A percentile compares a stretch with the other conserved stretches of the same genome.
Evolutionary conservation across 495 filamentous ascomycete genomes (phyloP).

Genomic region (Trypethelium eluteriae): DNA sequence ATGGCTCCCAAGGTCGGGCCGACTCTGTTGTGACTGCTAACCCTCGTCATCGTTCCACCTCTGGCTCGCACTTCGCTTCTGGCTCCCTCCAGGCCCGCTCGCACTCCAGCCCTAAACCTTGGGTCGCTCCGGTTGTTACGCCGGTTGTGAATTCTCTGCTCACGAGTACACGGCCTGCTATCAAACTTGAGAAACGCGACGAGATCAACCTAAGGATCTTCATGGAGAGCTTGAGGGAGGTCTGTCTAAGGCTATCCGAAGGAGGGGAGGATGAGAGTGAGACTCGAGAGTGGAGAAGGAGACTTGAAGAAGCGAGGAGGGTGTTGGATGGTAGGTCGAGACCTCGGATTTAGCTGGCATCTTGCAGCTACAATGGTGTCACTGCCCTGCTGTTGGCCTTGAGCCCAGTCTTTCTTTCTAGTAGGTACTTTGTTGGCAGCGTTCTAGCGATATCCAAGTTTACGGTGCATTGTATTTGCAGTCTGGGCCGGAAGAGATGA

Average conservation of each 20-base stretch:
- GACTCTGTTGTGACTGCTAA: neutral
- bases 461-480: neutral
- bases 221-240: conserved; percentile 64
- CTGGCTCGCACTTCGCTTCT: neutral
- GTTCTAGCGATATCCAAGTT: neutral
- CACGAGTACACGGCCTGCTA: conserved; percentile 4
- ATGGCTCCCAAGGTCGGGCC: neutral
- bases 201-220: conserved; percentile 31
- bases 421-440: neutral
- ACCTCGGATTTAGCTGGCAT: neutral
- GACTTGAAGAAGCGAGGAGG: conserved; percentile 64
- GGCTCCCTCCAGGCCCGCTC: neutral
- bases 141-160: conserved; percentile 8
- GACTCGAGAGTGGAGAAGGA: conserved; percentile 53
- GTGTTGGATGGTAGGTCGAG: conserved; percentile 52
- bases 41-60: neutral
- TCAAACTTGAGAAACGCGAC: conserved; percentile 2
- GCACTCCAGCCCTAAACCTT: neutral
- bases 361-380: neutral
- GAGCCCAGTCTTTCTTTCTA: neutral
- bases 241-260: conserved; percentile 59
- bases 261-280: conserved; percentile 52
- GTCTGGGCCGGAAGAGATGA: neutral
- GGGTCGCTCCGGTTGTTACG: neutral
- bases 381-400: neutral